A percentile compares a stretch with the other conserved stretches of the same genome.
These are phyloP conservation scores for Amaranthus tricolor DNA, from an alignment of 179 eudicot species.

Conservation along the genomic window DNA sequence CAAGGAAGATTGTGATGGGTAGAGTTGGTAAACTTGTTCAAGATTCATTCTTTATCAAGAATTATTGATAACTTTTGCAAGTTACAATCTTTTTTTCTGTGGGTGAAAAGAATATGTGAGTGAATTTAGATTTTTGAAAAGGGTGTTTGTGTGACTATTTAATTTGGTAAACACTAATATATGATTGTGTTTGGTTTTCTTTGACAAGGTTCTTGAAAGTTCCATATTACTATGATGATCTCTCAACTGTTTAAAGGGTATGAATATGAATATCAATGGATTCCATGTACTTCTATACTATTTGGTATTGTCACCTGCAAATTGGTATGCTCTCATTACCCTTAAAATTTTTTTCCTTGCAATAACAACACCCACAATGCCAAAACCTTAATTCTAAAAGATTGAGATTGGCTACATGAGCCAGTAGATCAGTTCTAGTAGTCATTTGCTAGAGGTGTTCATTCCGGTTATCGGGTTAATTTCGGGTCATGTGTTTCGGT, in stretches of 20 bases:
- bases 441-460: no score
- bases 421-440: no score
- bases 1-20: no score
- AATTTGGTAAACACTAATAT: slow-evolving; percentile 8
- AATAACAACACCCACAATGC: no score
- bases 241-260: slow-evolving; percentile 30
- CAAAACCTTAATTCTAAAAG: no score
- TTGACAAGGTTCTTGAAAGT: slow-evolving; percentile 10
- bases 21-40: background rate
- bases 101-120: background rate
- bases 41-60: background rate
- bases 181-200: background rate
- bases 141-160: background rate
- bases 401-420: no score
- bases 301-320: slow-evolving; percentile 42
- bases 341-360: background rate
- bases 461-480: no score
- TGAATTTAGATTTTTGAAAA: background rate
- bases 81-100: background rate
- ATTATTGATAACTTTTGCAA: background rate
- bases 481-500: no score
- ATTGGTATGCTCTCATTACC: slow-evolving; percentile 31
- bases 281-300: slow-evolving; percentile 37
- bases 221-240: slow-evolving; percentile 24
- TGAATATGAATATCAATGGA: slow-evolving; percentile 23